Base-by-base conservation (phyloP, 257 asterid species). In the Striga asiatica region DNA sequence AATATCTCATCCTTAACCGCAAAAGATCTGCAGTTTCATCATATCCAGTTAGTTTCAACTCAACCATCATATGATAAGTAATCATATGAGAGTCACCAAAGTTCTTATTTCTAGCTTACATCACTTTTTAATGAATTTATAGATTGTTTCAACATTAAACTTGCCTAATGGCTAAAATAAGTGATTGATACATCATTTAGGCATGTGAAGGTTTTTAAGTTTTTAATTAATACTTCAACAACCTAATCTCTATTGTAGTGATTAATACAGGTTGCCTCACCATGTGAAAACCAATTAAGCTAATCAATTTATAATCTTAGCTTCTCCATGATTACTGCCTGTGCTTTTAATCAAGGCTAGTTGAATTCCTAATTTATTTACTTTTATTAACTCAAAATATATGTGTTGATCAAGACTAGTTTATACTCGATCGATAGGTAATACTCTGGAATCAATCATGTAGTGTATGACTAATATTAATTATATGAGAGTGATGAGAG, bases 1-100 rank as follows among this genome's bases (percentile, higher is more conserved):
- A 84, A 92, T 71, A 92, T 82, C 20, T 92, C 97, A 48, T 92
- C 99, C 86, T 92, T 92, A 3, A 75, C 94, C 7, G 99, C 97
- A 34, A 92, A 92, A 3, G 86, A 75, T 71, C 99, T 92, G 93
- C 68, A 50, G 63, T 56, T 23, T 56, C 19, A 54, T 28, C 39
- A 14, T 2, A 1, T 52, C 28, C 22, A 20, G 57, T 63, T 16
- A 72, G 51, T 25, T 14, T 48, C 47, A 47, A 41, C 8, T 48
- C 47, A 47, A 41, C 8, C 13, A 47, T 35, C 49, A 49, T 50
- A 13, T 27, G 38, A 42, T 14, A 2, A 21, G 24, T 34, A 12
- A 38, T 19, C 2, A 38, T 10, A 13, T 29, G 14, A 11, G 6
- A 5, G 2, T 41, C 14, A n/a, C 7, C 2, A 41, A 13, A 41